These are phyloP conservation scores for Pestalotiopsis sp. DNA, from an alignment of 2,329 filamentous ascomycete species.

Conservation along the genomic window DNA sequence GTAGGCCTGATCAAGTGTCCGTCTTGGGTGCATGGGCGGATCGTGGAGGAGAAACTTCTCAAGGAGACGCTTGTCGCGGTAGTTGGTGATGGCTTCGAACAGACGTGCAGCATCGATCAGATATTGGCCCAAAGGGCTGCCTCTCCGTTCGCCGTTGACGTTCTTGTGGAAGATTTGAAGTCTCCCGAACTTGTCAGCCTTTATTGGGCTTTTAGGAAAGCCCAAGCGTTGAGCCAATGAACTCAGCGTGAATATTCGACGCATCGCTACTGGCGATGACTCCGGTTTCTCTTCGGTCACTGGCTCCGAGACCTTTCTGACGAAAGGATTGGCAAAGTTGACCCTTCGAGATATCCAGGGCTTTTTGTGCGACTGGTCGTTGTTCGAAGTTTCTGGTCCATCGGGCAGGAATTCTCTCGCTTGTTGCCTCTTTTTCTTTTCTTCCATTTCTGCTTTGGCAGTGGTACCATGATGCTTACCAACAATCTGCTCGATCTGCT, in stretches of 20 bases:
- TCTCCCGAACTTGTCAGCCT: neutral
- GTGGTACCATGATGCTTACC: neutral
- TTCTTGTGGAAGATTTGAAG: neutral
- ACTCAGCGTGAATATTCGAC: neutral
- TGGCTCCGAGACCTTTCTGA: too few relatives aligned
- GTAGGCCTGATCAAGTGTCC: slow-evolving; percentile 49
- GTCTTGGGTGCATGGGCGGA: slow-evolving; percentile 41
- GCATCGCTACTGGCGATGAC: neutral
- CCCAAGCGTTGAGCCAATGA: neutral
- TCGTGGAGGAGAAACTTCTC: slow-evolving; percentile 32
- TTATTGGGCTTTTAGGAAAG: neutral
- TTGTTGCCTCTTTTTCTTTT: too few relatives aligned
- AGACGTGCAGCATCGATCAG: slow-evolving; percentile 4
- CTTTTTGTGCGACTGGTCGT: neutral
- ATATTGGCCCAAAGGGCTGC: neutral
- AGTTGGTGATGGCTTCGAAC: slow-evolving; percentile 37
- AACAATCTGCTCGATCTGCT: neutral
- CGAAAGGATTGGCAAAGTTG: too few relatives aligned
- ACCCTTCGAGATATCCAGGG: neutral
- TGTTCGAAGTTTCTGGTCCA: neutral
- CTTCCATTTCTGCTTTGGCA: too few relatives aligned
- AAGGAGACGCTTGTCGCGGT: slow-evolving; percentile 35
- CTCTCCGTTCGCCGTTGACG: neutral
- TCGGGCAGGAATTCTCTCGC: too few relatives aligned
- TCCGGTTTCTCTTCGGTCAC: too few relatives aligned